A percentile compares a stretch with the other conserved stretches of the same genome.
These are phyloP conservation scores for Globisporangium nagaii DNA, from an alignment of 352 stramenopile genomes.

Conservation along the genomic window DNA sequence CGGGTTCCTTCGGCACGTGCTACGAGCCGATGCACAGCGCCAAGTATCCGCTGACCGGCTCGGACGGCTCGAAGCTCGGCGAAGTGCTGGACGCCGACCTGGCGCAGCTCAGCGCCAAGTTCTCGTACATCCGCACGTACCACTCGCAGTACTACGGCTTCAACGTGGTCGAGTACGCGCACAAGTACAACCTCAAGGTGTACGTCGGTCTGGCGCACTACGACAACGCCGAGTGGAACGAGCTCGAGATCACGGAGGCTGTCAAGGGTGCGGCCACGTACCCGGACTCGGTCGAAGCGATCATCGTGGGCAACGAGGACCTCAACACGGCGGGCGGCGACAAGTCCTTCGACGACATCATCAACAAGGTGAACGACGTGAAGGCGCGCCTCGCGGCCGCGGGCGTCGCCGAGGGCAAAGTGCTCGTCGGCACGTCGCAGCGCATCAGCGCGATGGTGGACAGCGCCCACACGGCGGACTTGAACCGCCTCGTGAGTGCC, in stretches of 20 bases:
- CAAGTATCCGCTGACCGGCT: constrained; percentile 37
- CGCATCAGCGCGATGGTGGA: constrained; percentile 47
- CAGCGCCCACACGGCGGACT: constrained; percentile 25
- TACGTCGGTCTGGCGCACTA: constrained; percentile 38
- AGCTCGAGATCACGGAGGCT: constrained; percentile 31
- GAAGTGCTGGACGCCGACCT: constrained; percentile 40
- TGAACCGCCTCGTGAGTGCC: constrained; percentile 16
- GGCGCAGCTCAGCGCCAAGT: constrained; percentile 28
- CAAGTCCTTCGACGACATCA: constrained; percentile 21
- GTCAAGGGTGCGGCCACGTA: constrained; percentile 38
- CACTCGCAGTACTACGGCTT: constrained; percentile 53
- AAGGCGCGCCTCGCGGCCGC: constrained; percentile 19
- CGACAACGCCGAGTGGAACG: constrained; percentile 46
- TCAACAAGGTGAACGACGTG: constrained; percentile 22
- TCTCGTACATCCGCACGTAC: constrained; percentile 56
- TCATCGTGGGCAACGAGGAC: constrained; percentile 55
- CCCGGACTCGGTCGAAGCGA: constrained; percentile 30
- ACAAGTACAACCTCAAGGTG: constrained; percentile 46
- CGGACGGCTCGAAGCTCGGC: constrained; percentile 16
- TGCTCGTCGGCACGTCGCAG: constrained; percentile 40
- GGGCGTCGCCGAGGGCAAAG: constrained; percentile 28
- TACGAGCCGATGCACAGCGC: constrained; percentile 52
- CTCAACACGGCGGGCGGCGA: constrained; percentile 12
- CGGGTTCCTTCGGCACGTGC: constrained; percentile 24
- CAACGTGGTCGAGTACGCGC: constrained; percentile 32